These are phyloP conservation scores for Phaeolepiota aurea DNA, from an alignment of 768 basidiomycete genomes.

Conservation along the genomic window DNA sequence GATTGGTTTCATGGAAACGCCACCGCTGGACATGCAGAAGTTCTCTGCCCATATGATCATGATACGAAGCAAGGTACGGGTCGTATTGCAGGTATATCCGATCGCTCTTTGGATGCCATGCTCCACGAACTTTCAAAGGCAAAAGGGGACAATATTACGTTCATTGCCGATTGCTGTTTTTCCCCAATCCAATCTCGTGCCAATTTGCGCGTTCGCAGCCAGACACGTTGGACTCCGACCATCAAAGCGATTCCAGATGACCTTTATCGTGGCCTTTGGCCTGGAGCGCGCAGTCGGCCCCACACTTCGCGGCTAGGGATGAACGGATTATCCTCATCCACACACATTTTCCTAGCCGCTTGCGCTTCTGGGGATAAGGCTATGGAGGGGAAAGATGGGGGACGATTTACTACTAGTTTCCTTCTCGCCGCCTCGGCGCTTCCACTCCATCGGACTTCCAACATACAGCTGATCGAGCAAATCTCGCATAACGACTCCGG, in stretches of 20 bases:
- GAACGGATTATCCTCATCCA: conserved; percentile 27
- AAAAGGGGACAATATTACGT: conserved; percentile 65
- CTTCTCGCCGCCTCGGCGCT: conserved; percentile 34
- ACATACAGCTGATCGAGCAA: conserved; percentile 35
- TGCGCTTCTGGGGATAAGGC: conserved; percentile 48
- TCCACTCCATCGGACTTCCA: conserved; percentile 48
- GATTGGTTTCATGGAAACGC: conserved; percentile 47
- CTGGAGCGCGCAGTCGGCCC: conserved; percentile 28
- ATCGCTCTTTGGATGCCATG: conserved; percentile 57
- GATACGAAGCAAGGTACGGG: conserved; percentile 29
- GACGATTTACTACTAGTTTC: conserved; percentile 51
- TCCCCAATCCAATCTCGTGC: conserved; percentile 28
- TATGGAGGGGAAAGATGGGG: conserved; percentile 53
- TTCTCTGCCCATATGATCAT: conserved; percentile 62
- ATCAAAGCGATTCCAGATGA: conserved; percentile 46
- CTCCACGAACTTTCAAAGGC: conserved; percentile 42
- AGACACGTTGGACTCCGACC: conserved; percentile 55
- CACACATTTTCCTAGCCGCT: conserved; percentile 52
- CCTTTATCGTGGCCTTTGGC: conserved; percentile 49
- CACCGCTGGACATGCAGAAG: conserved; percentile 32
- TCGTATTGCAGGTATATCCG: conserved; percentile 52
- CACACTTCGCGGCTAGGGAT: conserved; percentile 32
- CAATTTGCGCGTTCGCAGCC: conserved; percentile 17
- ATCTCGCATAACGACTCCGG: conserved; percentile 23
- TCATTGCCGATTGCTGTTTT: conserved; percentile 63